Base-by-base conservation (phyloP, 2,329 filamentous ascomycete genomes). In the Cercospora sojina region DNA sequence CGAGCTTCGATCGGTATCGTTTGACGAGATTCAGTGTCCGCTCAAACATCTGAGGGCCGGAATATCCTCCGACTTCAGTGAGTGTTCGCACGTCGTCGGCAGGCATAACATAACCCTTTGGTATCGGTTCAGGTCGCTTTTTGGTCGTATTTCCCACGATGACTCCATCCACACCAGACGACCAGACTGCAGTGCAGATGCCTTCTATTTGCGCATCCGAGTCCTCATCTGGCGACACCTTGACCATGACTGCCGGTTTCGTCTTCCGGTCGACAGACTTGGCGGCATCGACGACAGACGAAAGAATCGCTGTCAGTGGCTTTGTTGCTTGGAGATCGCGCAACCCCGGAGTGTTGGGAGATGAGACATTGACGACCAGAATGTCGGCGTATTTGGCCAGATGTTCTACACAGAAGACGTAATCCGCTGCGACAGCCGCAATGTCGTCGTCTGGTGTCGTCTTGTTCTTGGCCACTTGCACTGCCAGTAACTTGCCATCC, bases 141-240 rank as follows among this genome's bases (percentile, higher is more conserved):
- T 95, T 96, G 2, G 95, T 99, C 0, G 95, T 99, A 82, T 99
- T 99, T 10, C 94, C 95, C 3, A 99, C 94, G 69, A 99, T 97
- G 38, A 99, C 88, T 29, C 95, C 95, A 73, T 97, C 93, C 1
- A 98, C 93, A 6, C 93, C 93, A 67, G 91, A 92, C 71, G 84
- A 83, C 83, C 88, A 90, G 12, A 97, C 89, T 0, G 93, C 93
- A 72, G 93, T 87, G 67, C 92, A 94, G 64, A 99, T 96, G 8
- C 93, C 95, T 49, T 89, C 86, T 68, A 99, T 87, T 77, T 99
- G 93, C 64, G 88, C 83, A 61, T 93, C 88, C 20, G 90, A 88
- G 77, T 97, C 92, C 80, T 98, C 95, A 73, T 99, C 95, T 0
- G 95, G 95, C 66, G 92, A 96, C 20, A 99, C 94, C 83, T 99